Evolutionary conservation across 306 rosid species (phyloP).

Genomic region (Vigna radiata): DNA sequence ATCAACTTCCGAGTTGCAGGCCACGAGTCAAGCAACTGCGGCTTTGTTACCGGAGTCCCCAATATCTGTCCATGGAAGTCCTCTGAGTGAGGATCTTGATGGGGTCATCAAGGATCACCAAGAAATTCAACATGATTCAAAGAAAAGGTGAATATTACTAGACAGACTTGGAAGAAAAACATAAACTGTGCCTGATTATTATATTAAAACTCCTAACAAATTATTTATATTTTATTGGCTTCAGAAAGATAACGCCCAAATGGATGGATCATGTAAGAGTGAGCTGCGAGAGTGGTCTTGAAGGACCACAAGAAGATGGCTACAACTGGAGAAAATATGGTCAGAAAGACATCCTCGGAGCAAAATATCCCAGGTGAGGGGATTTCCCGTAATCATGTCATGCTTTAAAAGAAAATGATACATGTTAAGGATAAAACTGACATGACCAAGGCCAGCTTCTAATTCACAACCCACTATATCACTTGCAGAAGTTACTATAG

Average conservation of each 20-base stretch:
- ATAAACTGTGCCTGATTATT: conserved; percentile 22
- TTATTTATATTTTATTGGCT: conserved; percentile 29
- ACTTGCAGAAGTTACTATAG: conserved; percentile 94
- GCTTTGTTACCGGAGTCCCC: conserved; percentile 59
- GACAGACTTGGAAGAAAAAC: conserved; percentile 16
- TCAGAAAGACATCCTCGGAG: conserved; percentile 87
- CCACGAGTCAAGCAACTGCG: conserved; percentile 31
- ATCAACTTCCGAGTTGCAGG: conserved; percentile 45
- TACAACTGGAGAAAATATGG: conserved; percentile 95
- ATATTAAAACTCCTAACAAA: conserved; percentile 33
- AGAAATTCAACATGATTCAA: conserved; percentile 60
- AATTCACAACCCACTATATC: conserved; percentile 36
- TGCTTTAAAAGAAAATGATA: conserved; percentile 30
- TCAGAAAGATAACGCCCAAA: conserved; percentile 76
- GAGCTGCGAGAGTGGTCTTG: conserved; percentile 72
- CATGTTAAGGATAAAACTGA: neutral
- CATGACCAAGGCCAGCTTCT: conserved; percentile 32
- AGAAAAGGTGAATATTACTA: conserved; percentile 69
- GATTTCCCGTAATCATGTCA: conserved; percentile 16
- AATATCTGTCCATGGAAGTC: conserved; percentile 61
- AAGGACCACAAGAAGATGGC: conserved; percentile 88
- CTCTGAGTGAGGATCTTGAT: conserved; percentile 58
- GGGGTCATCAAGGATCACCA: conserved; percentile 51
- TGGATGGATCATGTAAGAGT: conserved; percentile 75
- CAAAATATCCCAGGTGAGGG: conserved; percentile 82